These are phyloP conservation scores for Populus simonii DNA, from an alignment of 345 rosid species.

Conservation along the genomic window DNA sequence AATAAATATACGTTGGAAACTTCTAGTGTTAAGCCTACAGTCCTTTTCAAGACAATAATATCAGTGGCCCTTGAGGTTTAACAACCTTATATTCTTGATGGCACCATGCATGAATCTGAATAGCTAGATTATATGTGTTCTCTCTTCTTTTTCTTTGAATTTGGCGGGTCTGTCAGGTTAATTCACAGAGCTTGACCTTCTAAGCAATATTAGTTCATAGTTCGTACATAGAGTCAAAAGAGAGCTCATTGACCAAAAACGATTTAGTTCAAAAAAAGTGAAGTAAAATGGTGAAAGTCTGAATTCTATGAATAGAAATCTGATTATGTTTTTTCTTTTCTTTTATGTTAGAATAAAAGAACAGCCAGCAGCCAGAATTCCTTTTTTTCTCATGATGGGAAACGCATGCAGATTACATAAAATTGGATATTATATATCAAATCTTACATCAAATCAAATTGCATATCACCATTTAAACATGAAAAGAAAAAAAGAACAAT, in stretches of 20 bases:
- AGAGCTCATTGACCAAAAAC: neutral
- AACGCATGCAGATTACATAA: neutral
- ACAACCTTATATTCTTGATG: neutral
- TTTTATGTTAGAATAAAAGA: neutral
- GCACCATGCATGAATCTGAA: neutral
- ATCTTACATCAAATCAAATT: too few relatives aligned
- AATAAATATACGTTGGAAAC: neutral
- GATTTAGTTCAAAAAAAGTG: conserved; percentile 10
- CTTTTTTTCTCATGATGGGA: conserved; percentile 3
- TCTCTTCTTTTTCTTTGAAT: neutral
- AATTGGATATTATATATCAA: too few relatives aligned
- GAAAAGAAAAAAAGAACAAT: neutral
- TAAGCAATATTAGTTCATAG: neutral
- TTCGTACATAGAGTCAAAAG: too few relatives aligned
- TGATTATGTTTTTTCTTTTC: neutral
- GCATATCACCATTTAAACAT: neutral
- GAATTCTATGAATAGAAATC: neutral
- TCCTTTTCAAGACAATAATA: neutral
- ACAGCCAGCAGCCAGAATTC: neutral
- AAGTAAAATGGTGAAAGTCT: neutral
- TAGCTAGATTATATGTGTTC: neutral
- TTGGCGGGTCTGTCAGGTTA: neutral
- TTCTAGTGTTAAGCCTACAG: neutral
- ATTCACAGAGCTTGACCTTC: neutral
- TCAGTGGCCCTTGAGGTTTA: neutral